These are phyloP conservation scores for Lactarius pseudohatsudake DNA, from an alignment of 768 basidiomycete species.

Conservation along the genomic window DNA sequence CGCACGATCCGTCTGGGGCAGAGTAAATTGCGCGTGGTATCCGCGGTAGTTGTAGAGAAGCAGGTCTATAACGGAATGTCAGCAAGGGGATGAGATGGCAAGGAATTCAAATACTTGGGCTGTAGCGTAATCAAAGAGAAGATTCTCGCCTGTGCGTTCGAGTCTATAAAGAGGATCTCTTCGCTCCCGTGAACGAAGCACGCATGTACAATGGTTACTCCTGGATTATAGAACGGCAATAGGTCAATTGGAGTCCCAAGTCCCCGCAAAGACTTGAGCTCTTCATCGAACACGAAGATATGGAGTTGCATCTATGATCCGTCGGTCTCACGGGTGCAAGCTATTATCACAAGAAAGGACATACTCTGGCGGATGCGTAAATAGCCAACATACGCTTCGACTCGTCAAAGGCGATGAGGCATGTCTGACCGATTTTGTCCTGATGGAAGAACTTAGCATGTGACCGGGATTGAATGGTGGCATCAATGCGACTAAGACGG, in stretches of 20 bases:
- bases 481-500: constrained; percentile 10
- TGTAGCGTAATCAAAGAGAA: constrained; percentile 55
- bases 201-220: constrained; percentile 36
- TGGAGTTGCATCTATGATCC: constrained; percentile 39
- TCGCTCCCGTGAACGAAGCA: constrained; percentile 53
- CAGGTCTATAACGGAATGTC: constrained; percentile 39
- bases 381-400: constrained; percentile 50
- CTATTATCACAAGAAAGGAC: background rate
- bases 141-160: constrained; percentile 43
- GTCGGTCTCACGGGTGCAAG: background rate
- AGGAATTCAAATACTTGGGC: constrained; percentile 42
- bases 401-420: constrained; percentile 54
- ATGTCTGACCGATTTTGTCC: constrained; percentile 49
- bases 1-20: constrained; percentile 56
- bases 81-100: background rate
- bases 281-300: constrained; percentile 50
- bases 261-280: constrained; percentile 42
- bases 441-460: constrained; percentile 36
- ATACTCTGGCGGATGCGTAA: constrained; percentile 45
- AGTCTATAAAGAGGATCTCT: constrained; percentile 54
- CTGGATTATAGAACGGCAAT: constrained; percentile 42
- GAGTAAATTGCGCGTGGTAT: constrained; percentile 42
- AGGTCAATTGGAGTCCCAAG: constrained; percentile 46
- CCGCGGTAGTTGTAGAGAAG: constrained; percentile 42
- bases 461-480: constrained; percentile 2